phyloP scores from a whole-genome alignment of 2,329 filamentous ascomycete species.

The Pseudogymnoascus sp. region DNA sequence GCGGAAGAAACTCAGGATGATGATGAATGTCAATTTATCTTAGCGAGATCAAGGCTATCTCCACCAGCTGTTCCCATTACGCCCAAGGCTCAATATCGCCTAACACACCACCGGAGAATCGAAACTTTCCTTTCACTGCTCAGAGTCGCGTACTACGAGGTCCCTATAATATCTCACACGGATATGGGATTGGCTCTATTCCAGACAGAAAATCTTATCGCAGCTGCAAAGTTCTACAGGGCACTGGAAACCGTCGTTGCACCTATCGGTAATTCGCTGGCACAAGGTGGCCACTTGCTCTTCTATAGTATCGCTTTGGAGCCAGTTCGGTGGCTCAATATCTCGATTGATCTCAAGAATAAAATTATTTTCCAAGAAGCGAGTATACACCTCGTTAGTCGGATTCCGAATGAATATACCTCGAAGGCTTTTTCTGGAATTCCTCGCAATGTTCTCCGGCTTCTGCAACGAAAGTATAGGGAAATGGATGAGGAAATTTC shows the following conservation, averaged over 20 bases:
- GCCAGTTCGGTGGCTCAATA: conserved; percentile 18
- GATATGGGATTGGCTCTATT: conserved; percentile 14
- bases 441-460: neutral
- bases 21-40: neutral
- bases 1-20: neutral
- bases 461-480: too few species aligned
- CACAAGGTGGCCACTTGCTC: conserved; percentile 15
- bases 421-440: neutral
- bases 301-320: conserved; percentile 16
- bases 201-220: conserved; percentile 14
- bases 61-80: neutral
- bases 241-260: conserved; percentile 11
- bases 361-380: conserved; percentile 21
- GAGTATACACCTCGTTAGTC: conserved; percentile 21
- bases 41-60: neutral
- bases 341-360: conserved; percentile 15
- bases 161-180: conserved; percentile 12
- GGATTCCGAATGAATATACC: neutral
- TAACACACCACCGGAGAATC: neutral
- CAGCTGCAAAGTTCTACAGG: conserved; percentile 11
- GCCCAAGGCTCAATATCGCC: neutral
- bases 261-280: conserved; percentile 12
- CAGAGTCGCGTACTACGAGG: conserved; percentile 10
- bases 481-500: too few species aligned
- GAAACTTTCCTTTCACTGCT: conserved; percentile 19